Base-by-base conservation (phyloP, 176 grass and related monocot species). In the Avena eriantha region DNA sequence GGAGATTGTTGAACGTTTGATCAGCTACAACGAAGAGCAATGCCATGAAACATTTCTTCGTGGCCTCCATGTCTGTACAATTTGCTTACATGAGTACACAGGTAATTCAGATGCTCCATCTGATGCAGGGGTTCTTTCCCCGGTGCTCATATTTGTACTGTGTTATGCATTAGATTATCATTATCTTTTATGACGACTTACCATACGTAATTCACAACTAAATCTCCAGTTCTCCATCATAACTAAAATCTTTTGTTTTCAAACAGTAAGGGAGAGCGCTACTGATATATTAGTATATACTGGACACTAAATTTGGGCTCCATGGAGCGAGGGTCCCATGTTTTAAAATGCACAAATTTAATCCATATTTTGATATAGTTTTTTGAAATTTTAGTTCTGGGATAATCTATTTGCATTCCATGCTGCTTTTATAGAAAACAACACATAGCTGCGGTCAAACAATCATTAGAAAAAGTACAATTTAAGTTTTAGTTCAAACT, bases 21-120 rank as follows among this genome's bases (percentile, higher is more conserved):
- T 88, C 49, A 86, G 68, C 81, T 93, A 88, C 50, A 80, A 88
- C 57, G 69, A 90, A 55, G 80, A 86, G 57, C 87, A 88, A 82
- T 71, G 75, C 17, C 88, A 86, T 77, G 79, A 88, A 91, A 58
- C 60, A 19, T 93, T 93, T 88, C 83, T 83, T 60, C 86, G 22
- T 79, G 84, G 67, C 78, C 66, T 88, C 53, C 88, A 88, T 77
- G 79, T 88, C 68, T 93, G 80, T 63, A 64, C 35, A 49, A 91
- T 93, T 68, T 93, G 92, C 85, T 71, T 93, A 16, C 83, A 21
- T 43, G 86, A 90, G 22, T 76, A 77, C 22, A 5, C 75, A 83
- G 86, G 88, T 93, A 73, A 88, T 14, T 46, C 1, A 6, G n/a
- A 60, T 39, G 17, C 51, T 72, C 63, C 18, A 19, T 53, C 58